These are phyloP conservation scores for Nymphaea colorata DNA, from an alignment of 164 flowering plant species.

Conservation along the genomic window DNA sequence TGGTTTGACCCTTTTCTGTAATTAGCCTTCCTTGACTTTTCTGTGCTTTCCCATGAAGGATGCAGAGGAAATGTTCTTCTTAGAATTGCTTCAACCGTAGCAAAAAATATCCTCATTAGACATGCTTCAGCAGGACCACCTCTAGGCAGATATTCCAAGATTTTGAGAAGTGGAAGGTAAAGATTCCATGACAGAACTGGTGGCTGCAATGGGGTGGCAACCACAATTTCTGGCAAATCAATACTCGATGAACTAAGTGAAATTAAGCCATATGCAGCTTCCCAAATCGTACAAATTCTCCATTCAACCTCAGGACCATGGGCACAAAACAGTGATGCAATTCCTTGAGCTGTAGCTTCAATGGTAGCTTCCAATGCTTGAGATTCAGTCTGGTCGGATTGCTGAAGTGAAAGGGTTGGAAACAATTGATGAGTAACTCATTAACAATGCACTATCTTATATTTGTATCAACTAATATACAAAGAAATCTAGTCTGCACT, in stretches of 20 bases:
- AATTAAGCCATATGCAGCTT: constrained; percentile 96
- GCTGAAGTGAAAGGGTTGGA: no score
- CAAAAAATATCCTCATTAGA: constrained; percentile 94
- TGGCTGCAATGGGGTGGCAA: constrained; percentile 86
- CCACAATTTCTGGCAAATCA: constrained; percentile 92
- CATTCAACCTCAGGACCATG: constrained; percentile 99
- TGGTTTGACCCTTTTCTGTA: constrained; percentile 49
- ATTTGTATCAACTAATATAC: no score
- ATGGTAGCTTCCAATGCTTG: constrained; percentile 84
- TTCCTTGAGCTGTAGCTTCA: constrained; percentile 98
- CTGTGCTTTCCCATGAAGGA: constrained; percentile 41
- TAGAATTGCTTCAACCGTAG: constrained; percentile 88
- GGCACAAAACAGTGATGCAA: constrained; percentile 96
- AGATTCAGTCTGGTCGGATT: constrained; percentile 64
- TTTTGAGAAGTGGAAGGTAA: constrained; percentile 87
- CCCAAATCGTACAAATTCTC: constrained; percentile 98
- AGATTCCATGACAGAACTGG: constrained; percentile 91
- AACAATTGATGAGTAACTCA: no score
- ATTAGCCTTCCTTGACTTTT: constrained; percentile 33
- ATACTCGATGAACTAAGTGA: constrained; percentile 56
- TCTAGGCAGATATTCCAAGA: constrained; percentile 91
- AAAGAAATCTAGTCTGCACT: background rate
- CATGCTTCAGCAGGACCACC: constrained; percentile 98
- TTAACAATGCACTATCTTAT: no score
- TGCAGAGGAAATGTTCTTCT: constrained; percentile 79